Conservation (phyloP, 2,329 filamentous ascomycete genomes). For the Epichloe sylvatica region DNA sequence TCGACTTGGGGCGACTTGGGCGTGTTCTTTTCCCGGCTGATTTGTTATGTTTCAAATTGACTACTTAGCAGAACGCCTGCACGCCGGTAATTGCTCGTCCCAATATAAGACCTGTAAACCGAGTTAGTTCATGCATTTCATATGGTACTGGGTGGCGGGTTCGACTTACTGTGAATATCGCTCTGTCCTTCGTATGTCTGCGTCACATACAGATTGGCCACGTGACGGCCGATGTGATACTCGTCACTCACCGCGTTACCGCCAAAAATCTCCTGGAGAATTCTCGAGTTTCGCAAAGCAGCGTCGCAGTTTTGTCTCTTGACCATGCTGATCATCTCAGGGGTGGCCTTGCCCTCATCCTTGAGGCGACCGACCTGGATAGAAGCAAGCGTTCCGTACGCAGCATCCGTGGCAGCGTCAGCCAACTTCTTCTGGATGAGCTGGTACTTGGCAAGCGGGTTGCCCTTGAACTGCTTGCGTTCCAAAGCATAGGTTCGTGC, state of each 20-base stretch:
- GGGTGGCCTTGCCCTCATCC: constrained; percentile 73
- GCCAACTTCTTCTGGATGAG: constrained; percentile 95
- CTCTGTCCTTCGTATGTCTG: constrained; percentile 98
- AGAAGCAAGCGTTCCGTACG: constrained; percentile 79
- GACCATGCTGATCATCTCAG: constrained; percentile 95
- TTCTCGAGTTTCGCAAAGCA: constrained; percentile 64
- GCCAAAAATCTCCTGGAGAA: constrained; percentile 88
- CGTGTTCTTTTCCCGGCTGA: no score
- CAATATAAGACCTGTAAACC: constrained; percentile 48
- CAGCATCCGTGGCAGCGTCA: constrained; percentile 80
- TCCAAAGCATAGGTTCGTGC: constrained; percentile 81
- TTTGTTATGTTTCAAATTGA: no score
- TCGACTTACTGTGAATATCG: constrained; percentile 77
- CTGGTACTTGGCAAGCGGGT: constrained; percentile 91
- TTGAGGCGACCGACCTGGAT: constrained; percentile 87
- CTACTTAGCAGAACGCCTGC: constrained; percentile 57
- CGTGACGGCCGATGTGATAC: constrained; percentile 87
- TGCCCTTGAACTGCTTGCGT: constrained; percentile 89
- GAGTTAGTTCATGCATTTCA: not conserved
- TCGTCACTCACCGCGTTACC: constrained; percentile 98
- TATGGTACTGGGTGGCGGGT: not conserved
- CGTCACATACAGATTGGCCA: constrained; percentile 90
- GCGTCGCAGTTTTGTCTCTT: constrained; percentile 96
- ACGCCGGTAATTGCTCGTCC: constrained; percentile 58
- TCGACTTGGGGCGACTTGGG: no score